Conservation (phyloP, 2,329 filamentous ascomycete genomes). For the Graphilbum sp. region DNA sequence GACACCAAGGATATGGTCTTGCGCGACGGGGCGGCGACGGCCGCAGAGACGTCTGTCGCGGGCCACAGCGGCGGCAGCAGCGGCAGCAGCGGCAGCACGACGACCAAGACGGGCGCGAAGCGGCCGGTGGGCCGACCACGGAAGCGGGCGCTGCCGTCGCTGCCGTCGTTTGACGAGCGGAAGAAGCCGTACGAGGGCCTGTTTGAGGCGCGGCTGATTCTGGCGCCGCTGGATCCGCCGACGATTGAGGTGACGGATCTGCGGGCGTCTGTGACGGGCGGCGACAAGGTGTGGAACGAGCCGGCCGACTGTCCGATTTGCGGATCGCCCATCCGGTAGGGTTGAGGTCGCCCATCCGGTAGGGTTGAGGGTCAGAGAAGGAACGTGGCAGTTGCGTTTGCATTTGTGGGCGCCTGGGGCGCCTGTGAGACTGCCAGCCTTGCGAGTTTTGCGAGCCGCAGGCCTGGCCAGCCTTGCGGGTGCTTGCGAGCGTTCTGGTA, state of each 20-base stretch:
- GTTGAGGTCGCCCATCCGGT: no score
- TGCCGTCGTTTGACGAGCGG: conserved; percentile 13
- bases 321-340: conserved; percentile 10
- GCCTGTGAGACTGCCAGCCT: no score
- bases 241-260: conserved; percentile 35
- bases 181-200: conserved; percentile 32
- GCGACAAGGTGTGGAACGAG: conserved; percentile 37
- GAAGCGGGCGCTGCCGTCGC: conserved; percentile 19
- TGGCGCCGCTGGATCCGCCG: conserved; percentile 29
- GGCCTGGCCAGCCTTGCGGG: no score
- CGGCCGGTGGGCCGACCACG: conserved; percentile 10
- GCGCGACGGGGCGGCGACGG: background rate
- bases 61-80: conserved; percentile 6
- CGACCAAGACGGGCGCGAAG: no score
- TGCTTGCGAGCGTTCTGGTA: no score
- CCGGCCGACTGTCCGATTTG: conserved; percentile 34
- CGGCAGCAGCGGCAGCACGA: conserved; percentile 13
- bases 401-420: no score
- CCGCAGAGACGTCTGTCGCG: background rate
- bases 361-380: no score
- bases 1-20: background rate
- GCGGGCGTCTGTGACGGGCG: conserved; percentile 27
- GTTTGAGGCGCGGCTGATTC: conserved; percentile 32
- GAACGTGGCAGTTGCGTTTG: no score
- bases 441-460: no score